Evolutionary conservation across 2,329 filamentous ascomycete genomes (phyloP), one percentile per base, ranked within the genome.

Genomic region (Trichoderma sp.): DNA sequence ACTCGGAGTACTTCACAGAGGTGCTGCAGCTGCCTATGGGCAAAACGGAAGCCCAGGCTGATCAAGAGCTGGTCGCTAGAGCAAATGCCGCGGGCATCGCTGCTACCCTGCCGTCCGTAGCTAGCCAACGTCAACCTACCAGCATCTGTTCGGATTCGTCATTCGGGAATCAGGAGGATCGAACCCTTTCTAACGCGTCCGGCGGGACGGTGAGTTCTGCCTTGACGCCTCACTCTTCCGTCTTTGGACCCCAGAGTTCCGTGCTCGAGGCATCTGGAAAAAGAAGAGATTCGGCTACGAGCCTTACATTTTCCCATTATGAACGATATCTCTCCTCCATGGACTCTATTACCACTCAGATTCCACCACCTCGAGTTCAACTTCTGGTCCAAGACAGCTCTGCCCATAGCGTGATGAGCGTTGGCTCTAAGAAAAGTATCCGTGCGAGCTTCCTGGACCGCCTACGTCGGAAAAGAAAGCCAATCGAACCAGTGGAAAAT

Each of bases 241-340:
- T 80, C 22, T 78, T 77, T 63, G 76, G 73, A 8, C 73, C 71
- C 3, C 67, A 71, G 3, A 73, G 69, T 42, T 70, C 72, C 6
- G 70, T 72, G 22, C 39, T 63, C 29, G 68, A 56, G 22, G 54
- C 67, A 35, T 52, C 50, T 32, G 60, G 59, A 73, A 50, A 50
- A 1, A 58, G 61, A 10, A 54, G 67, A 50, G 29, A 19, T 5
- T 73, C 79, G 64, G 79, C 79, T 42, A 80, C 79, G 69, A 79
- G 74, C 39, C 74, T 84, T 29, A 83, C 76, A 67, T 86, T 87
- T 70, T 77, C 79, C 7, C 80, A 81, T 34, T 87, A 87, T 71
- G 84, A 87, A 35, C 81, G 78, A 69, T 86, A 85, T 68, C 72
- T 87, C 42, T 75, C 79, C 19, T 78, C 83, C 50, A 70, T 84